Conservation (phyloP, 176 grass and related monocot genomes). For the Ensete ventricosum region DNA sequence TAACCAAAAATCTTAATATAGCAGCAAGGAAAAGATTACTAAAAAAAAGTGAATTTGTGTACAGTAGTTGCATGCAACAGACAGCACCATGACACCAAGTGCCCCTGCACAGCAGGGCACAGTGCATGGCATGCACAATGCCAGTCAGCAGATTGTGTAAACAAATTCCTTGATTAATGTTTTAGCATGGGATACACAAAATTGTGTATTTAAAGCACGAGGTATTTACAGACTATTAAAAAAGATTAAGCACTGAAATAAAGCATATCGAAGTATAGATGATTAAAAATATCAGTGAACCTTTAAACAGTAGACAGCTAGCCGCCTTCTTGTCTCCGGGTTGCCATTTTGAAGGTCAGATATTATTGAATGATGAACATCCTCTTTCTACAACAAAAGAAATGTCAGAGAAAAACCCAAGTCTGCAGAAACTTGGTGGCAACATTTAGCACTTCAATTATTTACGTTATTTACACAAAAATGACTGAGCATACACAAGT, state of each 20-base stretch:
- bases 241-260: not conserved
- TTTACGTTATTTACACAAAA: not conserved
- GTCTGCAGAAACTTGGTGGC: not conserved
- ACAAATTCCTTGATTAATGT: too few relatives aligned
- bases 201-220: not conserved
- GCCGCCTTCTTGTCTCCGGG: slow-evolving; percentile 75
- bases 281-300: slow-evolving; percentile 26
- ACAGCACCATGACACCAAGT: not conserved
- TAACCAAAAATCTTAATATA: too few relatives aligned
- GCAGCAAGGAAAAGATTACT: too few relatives aligned
- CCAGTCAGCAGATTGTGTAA: too few relatives aligned
- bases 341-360: slow-evolving; percentile 99
- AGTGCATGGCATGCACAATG: too few relatives aligned
- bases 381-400: slow-evolving; percentile 60
- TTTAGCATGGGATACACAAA: too few relatives aligned
- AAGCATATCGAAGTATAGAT: slow-evolving; percentile 8
- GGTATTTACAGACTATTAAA: not conserved
- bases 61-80: not conserved
- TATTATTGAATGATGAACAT: slow-evolving; percentile 99
- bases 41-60: too few relatives aligned
- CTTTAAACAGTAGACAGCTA: slow-evolving; percentile 99
- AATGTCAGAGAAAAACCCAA: not conserved
- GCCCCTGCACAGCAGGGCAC: too few relatives aligned
- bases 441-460: not conserved
- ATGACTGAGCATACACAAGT: not conserved